Evolutionary conservation across 2,329 filamentous ascomycete species (phyloP).

Genomic region (Alternaria atra): DNA sequence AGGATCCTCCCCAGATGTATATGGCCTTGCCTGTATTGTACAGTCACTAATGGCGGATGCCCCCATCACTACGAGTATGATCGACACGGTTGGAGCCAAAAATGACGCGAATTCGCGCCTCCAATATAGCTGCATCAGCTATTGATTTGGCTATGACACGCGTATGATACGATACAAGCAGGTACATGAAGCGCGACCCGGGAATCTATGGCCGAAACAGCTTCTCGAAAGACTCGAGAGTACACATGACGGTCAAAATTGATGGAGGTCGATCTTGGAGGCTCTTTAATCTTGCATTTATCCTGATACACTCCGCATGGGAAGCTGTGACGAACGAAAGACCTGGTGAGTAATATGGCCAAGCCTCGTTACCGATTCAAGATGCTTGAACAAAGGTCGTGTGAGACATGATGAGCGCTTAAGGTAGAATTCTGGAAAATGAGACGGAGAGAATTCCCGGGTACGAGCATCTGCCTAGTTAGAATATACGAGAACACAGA

Average conservation of each 20-base stretch:
- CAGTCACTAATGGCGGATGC: not conserved
- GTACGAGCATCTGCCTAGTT: not conserved
- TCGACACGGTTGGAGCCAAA: slow-evolving; percentile 7
- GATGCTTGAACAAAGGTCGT: slow-evolving; percentile 8
- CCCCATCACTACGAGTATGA: slow-evolving; percentile 4
- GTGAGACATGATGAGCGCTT: slow-evolving; percentile 11
- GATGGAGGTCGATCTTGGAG: slow-evolving; percentile 37
- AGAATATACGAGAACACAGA: slow-evolving; percentile 1
- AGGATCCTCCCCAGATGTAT: not conserved
- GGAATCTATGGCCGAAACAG: slow-evolving; percentile 17
- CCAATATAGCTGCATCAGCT: slow-evolving; percentile 16
- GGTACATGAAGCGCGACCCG: slow-evolving; percentile 22
- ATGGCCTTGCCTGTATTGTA: not conserved
- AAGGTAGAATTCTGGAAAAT: slow-evolving; percentile 35
- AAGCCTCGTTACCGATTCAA: slow-evolving; percentile 18
- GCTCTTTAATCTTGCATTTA: slow-evolving; percentile 35
- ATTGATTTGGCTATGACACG: slow-evolving; percentile 8
- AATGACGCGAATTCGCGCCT: not conserved
- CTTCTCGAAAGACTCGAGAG: slow-evolving; percentile 33
- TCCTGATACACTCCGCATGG: slow-evolving; percentile 28
- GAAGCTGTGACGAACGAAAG: slow-evolving; percentile 13
- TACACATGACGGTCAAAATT: slow-evolving; percentile 32
- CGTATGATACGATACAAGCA: slow-evolving; percentile 18
- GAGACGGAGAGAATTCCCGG: slow-evolving; percentile 8
- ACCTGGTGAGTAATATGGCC: slow-evolving; percentile 13